Evolutionary conservation across 805 yeast species (phyloP), one percentile per base, ranked within the genome.

Genomic region (Kuraishia ogatae): DNA sequence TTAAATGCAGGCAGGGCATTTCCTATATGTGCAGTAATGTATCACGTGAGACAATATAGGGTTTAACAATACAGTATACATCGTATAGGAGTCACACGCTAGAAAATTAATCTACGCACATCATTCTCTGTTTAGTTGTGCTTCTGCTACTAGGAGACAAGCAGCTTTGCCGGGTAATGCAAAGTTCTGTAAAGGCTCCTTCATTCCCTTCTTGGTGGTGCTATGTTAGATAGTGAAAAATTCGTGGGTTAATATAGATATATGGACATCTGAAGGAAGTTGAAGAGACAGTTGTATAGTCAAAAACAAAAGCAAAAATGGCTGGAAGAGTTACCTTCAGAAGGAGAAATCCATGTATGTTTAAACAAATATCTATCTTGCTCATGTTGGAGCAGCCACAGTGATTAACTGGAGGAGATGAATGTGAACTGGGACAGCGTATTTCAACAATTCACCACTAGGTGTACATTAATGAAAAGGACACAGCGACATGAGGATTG

Each of bases 291-390:
- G 49, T 47, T 47, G 49, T 47, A 47, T 47, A 47, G 22, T 21
- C 49, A 35, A 35, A 35, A 35, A 35, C 43, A 35, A 35, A 35
- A 8, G 43, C 64, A 74, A 81, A 73, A 81, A 94, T 94, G 99
- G 99, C 97, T 78, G 96, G 91, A 83, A 93, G 99, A 87, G 96
- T 92, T 80, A 91, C 97, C 69, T 92, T 84, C 89, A 90, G 97
- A 87, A 90, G 96, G 85, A 89, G 96, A 86, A 92, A 91, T 80
- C 97, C 97, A 82, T 92, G 94, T 91, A 89, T 82, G 94, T 89
- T 80, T 76, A 35, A 4, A 35, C 4, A 35, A n/a, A 35, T 35
- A 35, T 10, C 70, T 69, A 71, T 73, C 79, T 58, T 74, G 19
- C n/a, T 46, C 20, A 51, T 19, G 17, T 39, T 22, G 23, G 15